These are phyloP conservation scores for Bipolaris sorokiniana DNA, from an alignment of 2,329 filamentous ascomycete genomes.

Conservation along the genomic window DNA sequence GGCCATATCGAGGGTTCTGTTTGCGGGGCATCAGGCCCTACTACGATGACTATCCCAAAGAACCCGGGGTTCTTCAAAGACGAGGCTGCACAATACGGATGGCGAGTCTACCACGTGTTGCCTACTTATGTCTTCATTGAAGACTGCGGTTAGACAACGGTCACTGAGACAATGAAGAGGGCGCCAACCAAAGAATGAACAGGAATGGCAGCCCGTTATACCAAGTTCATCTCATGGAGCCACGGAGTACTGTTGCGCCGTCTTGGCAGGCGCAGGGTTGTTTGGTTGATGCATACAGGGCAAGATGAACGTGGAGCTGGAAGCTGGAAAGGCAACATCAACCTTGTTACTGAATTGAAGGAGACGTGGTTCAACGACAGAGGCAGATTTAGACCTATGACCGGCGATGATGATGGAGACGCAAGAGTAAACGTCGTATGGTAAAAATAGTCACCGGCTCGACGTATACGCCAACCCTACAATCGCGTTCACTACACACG, in stretches of 20 bases:
- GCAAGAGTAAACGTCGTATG: neutral
- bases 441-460: no score
- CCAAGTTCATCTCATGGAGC: neutral
- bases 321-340: neutral
- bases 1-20: no score
- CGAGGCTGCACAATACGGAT: no score
- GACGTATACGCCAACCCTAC: no score
- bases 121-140: neutral
- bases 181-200: neutral
- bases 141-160: conserved; percentile 2
- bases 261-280: neutral
- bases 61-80: no score
- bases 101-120: no score
- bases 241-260: neutral
- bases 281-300: neutral
- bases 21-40: no score
- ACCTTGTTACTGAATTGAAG: neutral
- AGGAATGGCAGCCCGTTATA: neutral
- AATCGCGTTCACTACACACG: no score
- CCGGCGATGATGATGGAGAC: neutral
- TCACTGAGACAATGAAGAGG: neutral
- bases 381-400: neutral
- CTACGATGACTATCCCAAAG: no score
- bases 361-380: neutral
- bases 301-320: neutral